A percentile compares a stretch with the other conserved stretches of the same genome.
phyloP scores from a whole-genome alignment of 2,329 filamentous ascomycete genomes.

The Ascochyta clinopodiicola region DNA sequence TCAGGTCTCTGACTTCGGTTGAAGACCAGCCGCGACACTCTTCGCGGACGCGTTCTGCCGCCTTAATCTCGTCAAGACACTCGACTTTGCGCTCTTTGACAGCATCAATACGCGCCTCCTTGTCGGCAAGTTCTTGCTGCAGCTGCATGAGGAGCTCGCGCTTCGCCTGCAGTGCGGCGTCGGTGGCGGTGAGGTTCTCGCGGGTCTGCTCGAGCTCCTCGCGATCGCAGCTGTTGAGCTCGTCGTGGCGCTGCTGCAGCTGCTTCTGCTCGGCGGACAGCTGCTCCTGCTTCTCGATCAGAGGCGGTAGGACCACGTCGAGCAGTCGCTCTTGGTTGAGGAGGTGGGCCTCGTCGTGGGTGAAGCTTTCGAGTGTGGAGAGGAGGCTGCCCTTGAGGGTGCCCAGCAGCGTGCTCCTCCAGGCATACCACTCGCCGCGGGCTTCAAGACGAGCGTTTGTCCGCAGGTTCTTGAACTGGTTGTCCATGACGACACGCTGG shows the following conservation, averaged over 20 bases:
- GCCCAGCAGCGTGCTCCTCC: slow-evolving; percentile 87
- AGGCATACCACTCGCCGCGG: slow-evolving; percentile 98
- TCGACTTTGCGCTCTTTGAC: slow-evolving; percentile 71
- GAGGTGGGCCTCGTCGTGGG: slow-evolving; percentile 72
- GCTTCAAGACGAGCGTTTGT: slow-evolving; percentile 87
- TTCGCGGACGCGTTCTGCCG: slow-evolving; percentile 83
- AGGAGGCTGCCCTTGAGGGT: slow-evolving; percentile 82
- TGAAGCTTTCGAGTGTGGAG: slow-evolving; percentile 78
- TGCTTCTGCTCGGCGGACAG: slow-evolving; percentile 70
- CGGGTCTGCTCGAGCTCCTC: slow-evolving; percentile 77
- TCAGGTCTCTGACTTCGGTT: slow-evolving; percentile 78
- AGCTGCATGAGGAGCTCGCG: slow-evolving; percentile 71
- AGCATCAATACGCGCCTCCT: slow-evolving; percentile 68
- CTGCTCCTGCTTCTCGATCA: slow-evolving; percentile 66
- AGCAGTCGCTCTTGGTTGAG: slow-evolving; percentile 73
- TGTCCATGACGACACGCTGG: slow-evolving; percentile 87
- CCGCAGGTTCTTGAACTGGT: slow-evolving; percentile 97
- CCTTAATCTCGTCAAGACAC: slow-evolving; percentile 75
- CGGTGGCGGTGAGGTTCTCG: slow-evolving; percentile 68
- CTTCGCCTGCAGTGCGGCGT: slow-evolving; percentile 74
- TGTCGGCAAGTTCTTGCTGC: slow-evolving; percentile 69
- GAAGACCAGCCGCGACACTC: slow-evolving; percentile 89
- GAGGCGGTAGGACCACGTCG: slow-evolving; percentile 68
- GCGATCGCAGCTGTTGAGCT: slow-evolving; percentile 80
- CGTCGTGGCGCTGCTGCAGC: slow-evolving; percentile 74